Base-by-base conservation (phyloP, 2,329 filamentous ascomycete genomes). In the Nothophaeocryptopus gaeumannii region DNA sequence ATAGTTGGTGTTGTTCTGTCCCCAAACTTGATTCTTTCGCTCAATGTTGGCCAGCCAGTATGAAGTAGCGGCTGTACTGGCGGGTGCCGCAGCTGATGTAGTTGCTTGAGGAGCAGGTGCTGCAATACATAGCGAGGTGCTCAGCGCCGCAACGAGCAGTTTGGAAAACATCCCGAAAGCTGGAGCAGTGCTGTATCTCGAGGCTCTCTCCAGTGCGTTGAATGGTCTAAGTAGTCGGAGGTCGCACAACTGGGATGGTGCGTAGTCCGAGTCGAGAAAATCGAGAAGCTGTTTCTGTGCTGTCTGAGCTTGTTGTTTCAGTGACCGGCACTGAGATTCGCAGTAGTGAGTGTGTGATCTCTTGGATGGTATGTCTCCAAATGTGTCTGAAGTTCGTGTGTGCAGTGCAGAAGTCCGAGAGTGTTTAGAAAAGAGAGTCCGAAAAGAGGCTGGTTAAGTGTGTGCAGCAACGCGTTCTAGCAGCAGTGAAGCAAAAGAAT, bases 1-100 rank as follows among this genome's bases (percentile, higher is more conserved):
- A 77, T 89, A 93, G 63, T 71, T 70, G 16, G 73, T 55, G 49
- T 74, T 71, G 30, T 67, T 66, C 54, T 1, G 73, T 64, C 84
- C 95, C 29, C 86, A 81, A 37, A 84, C 78, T 2, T 72, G 70
- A 50, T 88, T 89, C 60, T 89, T 81, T 35, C 51, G 56, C 31
- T 59, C 38, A 51, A 61, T 56, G 44, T 50, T 56, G 42, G 45
- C 58, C 31, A 61, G 39, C 58, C 61, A 61, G 51, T 47, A 61
- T 45, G 34, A 35, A 10, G 53, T 53, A 14, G 48, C 39, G n/a
- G 47, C 48, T 10, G 51, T 49, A 7, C 20, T 7, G 10, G 33
- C 39, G 39, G 39, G 39, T 14, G 46, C 44, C 14, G 48, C 31
- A 26, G 50, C 51, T 26, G 51, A 37, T 42, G 20, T 33, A 29